Percentiles rank a stretch among this genome's conserved stretches.
Evolutionary conservation across 345 rosid species (phyloP).

Genomic region (Euphorbia lathyris): DNA sequence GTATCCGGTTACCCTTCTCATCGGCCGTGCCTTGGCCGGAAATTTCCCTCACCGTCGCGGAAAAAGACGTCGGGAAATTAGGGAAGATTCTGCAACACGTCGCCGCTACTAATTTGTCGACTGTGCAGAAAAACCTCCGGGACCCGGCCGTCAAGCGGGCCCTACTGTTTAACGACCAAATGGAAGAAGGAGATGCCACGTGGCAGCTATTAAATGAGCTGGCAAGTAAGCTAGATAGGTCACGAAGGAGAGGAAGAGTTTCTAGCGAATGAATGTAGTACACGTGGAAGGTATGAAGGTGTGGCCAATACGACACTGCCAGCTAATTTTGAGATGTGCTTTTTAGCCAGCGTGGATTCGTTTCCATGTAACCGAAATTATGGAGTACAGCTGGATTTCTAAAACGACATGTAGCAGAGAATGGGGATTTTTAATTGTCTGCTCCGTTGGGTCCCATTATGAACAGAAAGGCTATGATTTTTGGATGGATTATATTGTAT

Average conservation of each 20-base stretch:
- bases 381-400: constrained; percentile 52
- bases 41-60: constrained; percentile 79
- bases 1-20: constrained; percentile 71
- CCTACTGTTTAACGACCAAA: constrained; percentile 50
- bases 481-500: background rate
- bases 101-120: constrained; percentile 62
- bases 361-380: background rate
- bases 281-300: constrained; percentile 24
- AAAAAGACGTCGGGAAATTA: constrained; percentile 63
- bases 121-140: constrained; percentile 60
- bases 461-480: background rate
- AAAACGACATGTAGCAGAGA: background rate
- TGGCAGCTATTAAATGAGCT: constrained; percentile 66
- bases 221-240: constrained; percentile 47
- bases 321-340: constrained; percentile 11
- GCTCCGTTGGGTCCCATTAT: background rate
- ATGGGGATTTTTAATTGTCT: constrained; percentile 2
- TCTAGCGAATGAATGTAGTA: constrained; percentile 16
- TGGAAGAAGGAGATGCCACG: constrained; percentile 75
- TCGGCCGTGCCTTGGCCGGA: constrained; percentile 65
- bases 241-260: constrained; percentile 46
- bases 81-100: constrained; percentile 66
- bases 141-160: constrained; percentile 62
- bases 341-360: constrained; percentile 21
- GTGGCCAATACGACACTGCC: background rate